Base-by-base conservation (phyloP, 352 stramenopile species). In the Elongisporangium anandrum region DNA sequence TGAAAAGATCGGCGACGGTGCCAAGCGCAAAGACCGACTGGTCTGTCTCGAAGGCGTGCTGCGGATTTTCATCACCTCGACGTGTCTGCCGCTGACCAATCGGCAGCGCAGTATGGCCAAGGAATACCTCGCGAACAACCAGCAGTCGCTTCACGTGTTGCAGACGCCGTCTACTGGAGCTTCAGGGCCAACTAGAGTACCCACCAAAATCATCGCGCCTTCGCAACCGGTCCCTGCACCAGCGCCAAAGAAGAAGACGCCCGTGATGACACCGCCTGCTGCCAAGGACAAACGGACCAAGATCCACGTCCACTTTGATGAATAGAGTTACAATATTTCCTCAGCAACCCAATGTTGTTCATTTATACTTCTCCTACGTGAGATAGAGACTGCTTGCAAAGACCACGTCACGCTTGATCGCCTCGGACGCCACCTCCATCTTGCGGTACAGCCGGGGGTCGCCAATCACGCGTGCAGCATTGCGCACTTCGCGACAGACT, bases 351-450 rank as follows among this genome's bases (percentile, higher is more conserved):
- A 17, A 12, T 39, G 17, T 8, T 20, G 9, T 39, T 50, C 45
- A 59, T 45, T 10, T 8, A 60, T 50, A 6, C 15, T 56, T 49
- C 16, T 24, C 7, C 34, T 85, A 91, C 4, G 79, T 70, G 50
- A 99, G 69, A 72, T 99, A 99, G 47, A 99, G 77, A 66, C 90
- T 98, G 50, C 90, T 97, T 13, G 94, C 94, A 77, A 99, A 99
- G 13, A 99, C 94, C 54, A 99, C 98, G 67, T 99, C 97, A 39
- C 97, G 81, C 68, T 99, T 99, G 65, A 99, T 99, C 3, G 90
- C 79, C 64, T 97, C 85, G 50, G 91, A 98, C 3, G 96, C 96
- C 47, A 95, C 90, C 72, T 99, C 97, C 94, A 99, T 98, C 73
- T 99, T 99, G 50, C 89, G 76, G 64, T 97, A 98, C 6, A 99